Conservation (phyloP, 371 early-diverging fungal genomes). For the Mucor irregularis region DNA sequence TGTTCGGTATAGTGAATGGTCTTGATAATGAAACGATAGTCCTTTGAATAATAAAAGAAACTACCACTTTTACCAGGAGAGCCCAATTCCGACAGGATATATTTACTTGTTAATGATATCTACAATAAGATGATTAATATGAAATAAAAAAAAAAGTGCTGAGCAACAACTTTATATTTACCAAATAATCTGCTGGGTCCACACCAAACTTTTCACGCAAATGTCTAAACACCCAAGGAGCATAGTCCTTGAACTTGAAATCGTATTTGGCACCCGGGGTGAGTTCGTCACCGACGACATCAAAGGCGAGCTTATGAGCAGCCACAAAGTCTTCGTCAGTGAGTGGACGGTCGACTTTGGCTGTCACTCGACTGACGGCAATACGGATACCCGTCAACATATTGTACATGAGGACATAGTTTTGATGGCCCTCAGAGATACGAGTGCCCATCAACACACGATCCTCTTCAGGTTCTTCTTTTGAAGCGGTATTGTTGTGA, state of each 20-base stretch:
- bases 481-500: conserved; percentile 20
- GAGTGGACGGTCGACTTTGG: conserved; percentile 75
- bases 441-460: conserved; percentile 66
- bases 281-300: conserved; percentile 92
- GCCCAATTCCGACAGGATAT: conserved; percentile 93
- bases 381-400: conserved; percentile 95
- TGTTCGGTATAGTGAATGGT: conserved; percentile 96
- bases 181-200: conserved; percentile 93
- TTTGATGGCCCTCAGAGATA: conserved; percentile 67
- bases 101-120: conserved; percentile 94
- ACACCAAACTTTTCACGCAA: conserved; percentile 87
- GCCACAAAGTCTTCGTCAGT: conserved; percentile 81
- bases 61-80: conserved; percentile 97
- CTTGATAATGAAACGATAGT: conserved; percentile 98
- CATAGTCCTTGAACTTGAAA: conserved; percentile 98
- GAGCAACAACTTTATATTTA: too few species aligned
- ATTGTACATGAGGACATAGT: conserved; percentile 94
- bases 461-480: conserved; percentile 35
- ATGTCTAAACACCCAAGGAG: conserved; percentile 95
- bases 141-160: background rate
- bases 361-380: conserved; percentile 81
- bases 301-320: conserved; percentile 92
- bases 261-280: conserved; percentile 94
- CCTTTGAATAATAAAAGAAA: conserved; percentile 97
- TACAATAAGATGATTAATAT: conserved; percentile 21